Base-by-base conservation (phyloP, 495 filamentous ascomycete species). In the Tetracladium marchalianum region DNA sequence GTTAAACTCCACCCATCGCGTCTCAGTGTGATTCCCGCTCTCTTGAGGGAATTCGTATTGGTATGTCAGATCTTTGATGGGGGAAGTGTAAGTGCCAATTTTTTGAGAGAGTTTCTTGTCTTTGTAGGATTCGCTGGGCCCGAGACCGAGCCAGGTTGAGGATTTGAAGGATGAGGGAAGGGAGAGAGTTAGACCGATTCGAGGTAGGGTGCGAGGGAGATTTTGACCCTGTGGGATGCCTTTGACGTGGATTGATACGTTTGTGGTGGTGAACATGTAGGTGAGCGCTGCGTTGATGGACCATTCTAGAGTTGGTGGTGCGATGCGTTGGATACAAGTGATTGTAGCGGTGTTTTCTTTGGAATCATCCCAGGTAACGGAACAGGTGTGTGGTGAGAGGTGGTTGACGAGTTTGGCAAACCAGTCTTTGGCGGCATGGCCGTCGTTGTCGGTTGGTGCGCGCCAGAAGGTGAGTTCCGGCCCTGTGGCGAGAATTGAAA, bases 21-120 rank as follows among this genome's bases (percentile, higher is more conserved):
- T 76, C 15, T 74, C 77, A 35, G 71, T 75, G n/a, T 77, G 62
- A 46, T 83, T 83, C 31, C 76, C 72, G 39, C 66, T 72, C 47
- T 84, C 80, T 46, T 83, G 80, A 0, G 79, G 80, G 27, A 73
- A 71, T 35, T 84, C 80, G 53, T 81, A 83, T 3, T 66, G 59
- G 1, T 71, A 72, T 43, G 72, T 72, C 19, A 83, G 66, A 4
- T 72, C 62, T 10, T 62, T 61, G 2, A 75, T 60, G 7, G 39
- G 22, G 39, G 15, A 62, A 5, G 56, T 50, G 61, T 72, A 81
- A 9, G 71, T 52, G 5, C 77, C 77, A 1, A 74, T 36, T 22
- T 64, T 68, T 44, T 77, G 75, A 5, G 77, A 70, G 0, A 65
- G 56, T 47, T 75, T 74, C 61, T 76, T 81, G 62, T 83, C 80